phyloP scores from a whole-genome alignment of 148 eudicot genomes.

The Silene conica region DNA sequence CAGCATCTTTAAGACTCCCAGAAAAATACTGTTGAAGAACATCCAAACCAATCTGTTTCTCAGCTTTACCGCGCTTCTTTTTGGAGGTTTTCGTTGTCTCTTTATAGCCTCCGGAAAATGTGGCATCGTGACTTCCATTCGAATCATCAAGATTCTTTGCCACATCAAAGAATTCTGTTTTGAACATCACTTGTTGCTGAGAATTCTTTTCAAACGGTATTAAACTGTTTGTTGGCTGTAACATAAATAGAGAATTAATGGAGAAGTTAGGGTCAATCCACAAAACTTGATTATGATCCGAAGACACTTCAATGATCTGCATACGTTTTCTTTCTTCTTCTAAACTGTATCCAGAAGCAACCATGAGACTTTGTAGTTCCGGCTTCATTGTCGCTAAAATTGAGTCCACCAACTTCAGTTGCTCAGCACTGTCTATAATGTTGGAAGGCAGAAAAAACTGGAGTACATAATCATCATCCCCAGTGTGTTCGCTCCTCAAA shows the following conservation, averaged over 20 bases:
- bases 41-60: slow-evolving; percentile 84
- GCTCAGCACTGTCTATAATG: slow-evolving; percentile 40
- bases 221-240: not conserved
- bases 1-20: slow-evolving; percentile 92
- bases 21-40: slow-evolving; percentile 82
- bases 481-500: slow-evolving; percentile 69
- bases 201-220: slow-evolving; percentile 21
- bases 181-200: slow-evolving; percentile 23
- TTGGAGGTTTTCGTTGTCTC: slow-evolving; percentile 47
- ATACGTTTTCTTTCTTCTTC: slow-evolving; percentile 56
- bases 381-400: slow-evolving; percentile 54
- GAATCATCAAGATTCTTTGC: slow-evolving; percentile 23
- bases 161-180: slow-evolving; percentile 28
- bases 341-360: slow-evolving; percentile 68
- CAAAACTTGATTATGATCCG: slow-evolving; percentile 41
- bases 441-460: slow-evolving; percentile 79
- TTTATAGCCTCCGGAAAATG: slow-evolving; percentile 30
- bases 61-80: slow-evolving; percentile 88
- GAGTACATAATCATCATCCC: slow-evolving; percentile 76
- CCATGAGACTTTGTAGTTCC: slow-evolving; percentile 61
- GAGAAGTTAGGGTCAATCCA: slow-evolving; percentile 30
- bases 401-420: slow-evolving; percentile 49
- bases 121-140: slow-evolving; percentile 25
- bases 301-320: slow-evolving; percentile 46
- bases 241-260: slow-evolving; percentile 24